These are phyloP conservation scores for Drechslerella stenobrocha DNA, from an alignment of 2,329 filamentous ascomycete genomes.

Conservation along the genomic window DNA sequence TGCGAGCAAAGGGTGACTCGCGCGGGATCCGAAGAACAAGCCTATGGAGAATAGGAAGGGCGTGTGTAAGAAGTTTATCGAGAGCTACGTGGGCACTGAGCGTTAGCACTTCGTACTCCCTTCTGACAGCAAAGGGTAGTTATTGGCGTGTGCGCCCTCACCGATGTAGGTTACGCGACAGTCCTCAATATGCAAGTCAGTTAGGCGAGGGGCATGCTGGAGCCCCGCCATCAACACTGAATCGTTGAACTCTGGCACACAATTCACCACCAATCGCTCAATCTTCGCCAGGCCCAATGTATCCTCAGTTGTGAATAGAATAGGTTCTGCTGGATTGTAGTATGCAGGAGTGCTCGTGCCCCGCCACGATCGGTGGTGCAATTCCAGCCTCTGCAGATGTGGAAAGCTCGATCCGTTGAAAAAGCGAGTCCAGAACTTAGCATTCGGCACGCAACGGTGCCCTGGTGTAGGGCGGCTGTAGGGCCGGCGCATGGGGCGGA, in stretches of 20 bases:
- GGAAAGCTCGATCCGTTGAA: slow-evolving; percentile 51
- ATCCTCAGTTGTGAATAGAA: slow-evolving; percentile 46
- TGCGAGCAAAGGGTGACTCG: slow-evolving; percentile 48
- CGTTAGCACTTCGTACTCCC: too few species aligned
- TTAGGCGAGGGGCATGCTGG: slow-evolving; percentile 48
- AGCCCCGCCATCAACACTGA: slow-evolving; percentile 51
- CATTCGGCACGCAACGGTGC: slow-evolving; percentile 40
- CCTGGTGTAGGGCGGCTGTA: slow-evolving; percentile 24
- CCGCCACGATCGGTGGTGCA: slow-evolving; percentile 39
- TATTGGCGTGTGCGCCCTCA: slow-evolving; percentile 4
- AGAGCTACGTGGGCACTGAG: too few species aligned
- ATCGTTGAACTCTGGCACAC: slow-evolving; percentile 51
- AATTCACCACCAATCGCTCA: slow-evolving; percentile 49
- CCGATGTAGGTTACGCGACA: slow-evolving; percentile 49
- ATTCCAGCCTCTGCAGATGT: slow-evolving; percentile 49
- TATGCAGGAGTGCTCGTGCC: slow-evolving; percentile 19
- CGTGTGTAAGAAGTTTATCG: slow-evolving; percentile 43
- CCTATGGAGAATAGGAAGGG: slow-evolving; percentile 49
- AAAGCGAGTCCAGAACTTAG: slow-evolving; percentile 51
- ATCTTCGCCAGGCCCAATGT: slow-evolving; percentile 49
- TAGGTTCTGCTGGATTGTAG: slow-evolving; percentile 7
- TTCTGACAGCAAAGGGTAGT: too few species aligned
- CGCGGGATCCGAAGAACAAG: slow-evolving; percentile 49
- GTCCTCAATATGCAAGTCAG: slow-evolving; percentile 49
- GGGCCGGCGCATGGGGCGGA: slow-evolving; percentile 31